Conservation (phyloP, 345 rosid species). For the Eucalyptus tenuipes region DNA sequence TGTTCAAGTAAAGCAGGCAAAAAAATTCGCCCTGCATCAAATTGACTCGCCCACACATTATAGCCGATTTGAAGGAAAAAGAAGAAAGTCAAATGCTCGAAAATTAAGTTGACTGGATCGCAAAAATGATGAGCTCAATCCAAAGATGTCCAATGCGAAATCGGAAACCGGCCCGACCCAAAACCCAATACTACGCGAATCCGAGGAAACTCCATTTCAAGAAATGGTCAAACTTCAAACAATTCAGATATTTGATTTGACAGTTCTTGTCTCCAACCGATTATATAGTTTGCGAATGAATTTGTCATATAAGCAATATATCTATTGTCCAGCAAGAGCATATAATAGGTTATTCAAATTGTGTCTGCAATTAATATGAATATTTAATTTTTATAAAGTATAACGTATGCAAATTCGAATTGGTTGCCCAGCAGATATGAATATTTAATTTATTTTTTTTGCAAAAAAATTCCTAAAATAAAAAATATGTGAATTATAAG, state of each 20-base stretch:
- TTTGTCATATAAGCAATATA: background rate
- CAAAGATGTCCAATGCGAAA: background rate
- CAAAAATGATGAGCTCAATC: background rate
- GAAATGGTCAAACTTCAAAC: background rate
- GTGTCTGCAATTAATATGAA: background rate
- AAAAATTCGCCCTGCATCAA: background rate
- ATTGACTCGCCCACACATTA: background rate
- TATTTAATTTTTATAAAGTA: background rate
- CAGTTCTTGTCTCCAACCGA: too few relatives aligned
- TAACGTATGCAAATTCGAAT: background rate
- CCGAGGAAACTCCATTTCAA: background rate
- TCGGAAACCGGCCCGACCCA: background rate
- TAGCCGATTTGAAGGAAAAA: background rate
- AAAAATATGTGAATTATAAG: background rate
- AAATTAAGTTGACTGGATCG: background rate
- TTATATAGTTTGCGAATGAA: too few relatives aligned
- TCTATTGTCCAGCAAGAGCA: background rate
- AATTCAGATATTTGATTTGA: too few relatives aligned
- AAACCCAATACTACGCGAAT: background rate
- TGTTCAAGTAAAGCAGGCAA: background rate
- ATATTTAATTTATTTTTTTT: too few relatives aligned
- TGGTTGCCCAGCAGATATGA: background rate
- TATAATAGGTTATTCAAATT: too few relatives aligned
- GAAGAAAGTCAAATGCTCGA: background rate
- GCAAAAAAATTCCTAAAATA: background rate